These are phyloP conservation scores for Sarcodon aspratus DNA, from an alignment of 768 basidiomycete species.

Conservation along the genomic window DNA sequence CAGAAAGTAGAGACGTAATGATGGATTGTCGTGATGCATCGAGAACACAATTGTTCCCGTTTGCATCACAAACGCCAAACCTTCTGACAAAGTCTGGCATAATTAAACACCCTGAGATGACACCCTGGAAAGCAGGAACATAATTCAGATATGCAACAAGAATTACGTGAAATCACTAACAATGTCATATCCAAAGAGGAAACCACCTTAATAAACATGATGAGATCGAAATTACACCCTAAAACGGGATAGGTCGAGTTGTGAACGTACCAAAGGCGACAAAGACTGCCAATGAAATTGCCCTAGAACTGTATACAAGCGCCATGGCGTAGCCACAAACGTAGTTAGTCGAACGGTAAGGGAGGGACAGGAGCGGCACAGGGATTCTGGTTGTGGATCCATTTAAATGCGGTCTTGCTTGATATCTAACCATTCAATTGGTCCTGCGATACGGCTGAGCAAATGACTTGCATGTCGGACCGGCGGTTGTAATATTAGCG, in stretches of 20 bases:
- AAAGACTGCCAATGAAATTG: constrained; percentile 55
- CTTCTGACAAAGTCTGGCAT: constrained; percentile 68
- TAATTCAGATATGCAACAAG: background rate
- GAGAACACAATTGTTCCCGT: constrained; percentile 36
- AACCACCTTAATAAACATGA: constrained; percentile 28
- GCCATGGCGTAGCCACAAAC: too few species aligned
- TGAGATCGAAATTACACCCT: background rate
- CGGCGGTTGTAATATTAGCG: too few species aligned
- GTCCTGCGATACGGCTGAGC: too few species aligned
- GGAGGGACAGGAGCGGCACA: too few species aligned
- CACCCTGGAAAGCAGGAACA: background rate
- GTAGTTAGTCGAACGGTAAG: too few species aligned
- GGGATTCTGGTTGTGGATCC: too few species aligned
- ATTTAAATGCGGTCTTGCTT: too few species aligned
- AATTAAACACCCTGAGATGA: constrained; percentile 58
- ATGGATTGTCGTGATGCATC: constrained; percentile 38
- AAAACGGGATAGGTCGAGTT: too few species aligned
- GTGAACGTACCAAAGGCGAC: constrained; percentile 54
- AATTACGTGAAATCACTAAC: constrained; percentile 21
- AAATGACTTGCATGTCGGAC: too few species aligned
- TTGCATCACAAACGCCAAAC: constrained; percentile 41
- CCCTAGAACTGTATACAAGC: constrained; percentile 18
- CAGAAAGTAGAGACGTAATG: background rate
- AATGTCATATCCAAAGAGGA: constrained; percentile 68
- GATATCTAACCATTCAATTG: too few species aligned